Percentiles rank a stretch among this genome's conserved stretches.
Conservation (phyloP, 2,329 filamentous ascomycete genomes). For the Pseudogymnoascus sp. region DNA sequence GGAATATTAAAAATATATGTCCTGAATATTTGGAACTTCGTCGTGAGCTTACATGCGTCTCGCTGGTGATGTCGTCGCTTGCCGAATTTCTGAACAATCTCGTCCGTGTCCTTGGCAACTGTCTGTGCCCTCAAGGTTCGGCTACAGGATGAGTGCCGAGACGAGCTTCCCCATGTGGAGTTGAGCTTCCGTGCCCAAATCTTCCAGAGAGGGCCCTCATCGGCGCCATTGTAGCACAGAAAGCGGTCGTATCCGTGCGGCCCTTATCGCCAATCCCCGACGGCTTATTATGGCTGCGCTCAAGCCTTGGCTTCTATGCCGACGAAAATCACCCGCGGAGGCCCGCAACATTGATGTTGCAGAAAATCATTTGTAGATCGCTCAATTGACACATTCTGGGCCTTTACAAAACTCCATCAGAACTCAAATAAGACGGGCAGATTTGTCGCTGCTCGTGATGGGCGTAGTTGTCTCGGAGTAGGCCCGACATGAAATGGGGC, state of each 20-base stretch:
- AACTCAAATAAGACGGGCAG: neutral
- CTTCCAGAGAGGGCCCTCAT: neutral
- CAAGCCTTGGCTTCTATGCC: no score
- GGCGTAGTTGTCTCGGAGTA: neutral
- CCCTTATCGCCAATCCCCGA: neutral
- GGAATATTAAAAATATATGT: conserved; percentile 1
- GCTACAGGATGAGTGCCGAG: neutral
- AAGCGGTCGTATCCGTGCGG: neutral
- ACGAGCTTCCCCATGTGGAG: neutral
- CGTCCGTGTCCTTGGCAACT: neutral
- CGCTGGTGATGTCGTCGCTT: neutral
- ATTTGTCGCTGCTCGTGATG: neutral
- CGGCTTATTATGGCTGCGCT: no score
- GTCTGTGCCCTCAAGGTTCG: neutral
- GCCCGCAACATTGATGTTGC: neutral
- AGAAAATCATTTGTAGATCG: neutral
- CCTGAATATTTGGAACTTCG: neutral
- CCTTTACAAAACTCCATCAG: neutral
- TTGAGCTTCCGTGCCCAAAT: neutral
- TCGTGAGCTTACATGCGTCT: neutral
- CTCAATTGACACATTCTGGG: neutral
- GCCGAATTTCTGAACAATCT: neutral
- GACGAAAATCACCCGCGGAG: neutral
- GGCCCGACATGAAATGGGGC: conserved; percentile 3
- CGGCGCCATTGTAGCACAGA: neutral